Percentiles rank a stretch among this genome's conserved stretches.
Evolutionary conservation across 192 early-diverging fungal species (phyloP).

Genomic region (Linnemannia zychae): DNA sequence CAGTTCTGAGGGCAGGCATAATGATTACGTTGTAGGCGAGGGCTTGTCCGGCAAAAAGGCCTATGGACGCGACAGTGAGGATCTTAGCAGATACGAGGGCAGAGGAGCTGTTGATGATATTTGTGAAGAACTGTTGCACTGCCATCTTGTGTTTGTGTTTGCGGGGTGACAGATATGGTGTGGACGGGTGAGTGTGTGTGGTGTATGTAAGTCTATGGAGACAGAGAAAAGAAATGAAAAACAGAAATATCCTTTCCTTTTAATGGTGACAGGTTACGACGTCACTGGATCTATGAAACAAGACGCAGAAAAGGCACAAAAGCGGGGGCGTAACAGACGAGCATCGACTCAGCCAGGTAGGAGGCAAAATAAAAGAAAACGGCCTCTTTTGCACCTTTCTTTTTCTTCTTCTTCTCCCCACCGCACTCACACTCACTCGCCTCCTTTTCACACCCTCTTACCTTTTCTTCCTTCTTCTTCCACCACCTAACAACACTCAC

Average conservation of each 20-base stretch:
- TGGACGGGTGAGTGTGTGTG: neutral
- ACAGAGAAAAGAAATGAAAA: neutral
- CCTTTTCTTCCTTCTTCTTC: neutral
- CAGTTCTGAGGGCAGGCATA: conserved; percentile 27
- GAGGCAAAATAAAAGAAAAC: neutral
- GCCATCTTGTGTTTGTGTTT: neutral
- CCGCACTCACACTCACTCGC: neutral
- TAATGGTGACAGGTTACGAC: neutral
- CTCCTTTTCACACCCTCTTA: neutral
- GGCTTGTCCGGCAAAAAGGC: conserved; percentile 29
- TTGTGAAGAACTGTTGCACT: neutral
- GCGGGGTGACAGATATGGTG: neutral
- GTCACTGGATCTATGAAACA: too few species aligned
- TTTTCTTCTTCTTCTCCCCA: conserved; percentile 1
- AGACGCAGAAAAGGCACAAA: neutral
- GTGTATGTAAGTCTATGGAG: neutral
- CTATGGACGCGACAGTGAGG: conserved; percentile 31
- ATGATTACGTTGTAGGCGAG: conserved; percentile 29
- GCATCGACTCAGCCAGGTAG: neutral
- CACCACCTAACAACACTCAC: neutral
- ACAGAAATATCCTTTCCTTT: too few species aligned
- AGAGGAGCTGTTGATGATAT: neutral
- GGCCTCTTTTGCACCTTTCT: neutral
- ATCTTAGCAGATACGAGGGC: neutral
- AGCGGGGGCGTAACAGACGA: neutral